Percentiles rank a stretch among this genome's conserved stretches.
Evolutionary conservation across 2,329 filamentous ascomycete genomes (phyloP).

Genomic region (Metarhizium guizhouense): DNA sequence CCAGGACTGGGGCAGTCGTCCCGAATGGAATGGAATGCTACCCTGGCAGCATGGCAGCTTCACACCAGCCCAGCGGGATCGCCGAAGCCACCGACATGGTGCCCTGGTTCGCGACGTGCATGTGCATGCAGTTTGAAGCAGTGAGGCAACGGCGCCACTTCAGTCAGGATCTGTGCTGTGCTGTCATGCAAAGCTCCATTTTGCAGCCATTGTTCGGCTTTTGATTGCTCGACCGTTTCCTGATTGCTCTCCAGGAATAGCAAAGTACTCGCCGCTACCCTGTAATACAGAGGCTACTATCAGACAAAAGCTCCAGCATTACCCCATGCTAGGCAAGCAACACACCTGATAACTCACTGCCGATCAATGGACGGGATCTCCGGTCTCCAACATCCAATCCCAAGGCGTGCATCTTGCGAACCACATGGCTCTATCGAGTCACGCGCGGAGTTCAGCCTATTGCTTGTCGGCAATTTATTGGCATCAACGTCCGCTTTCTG

Average conservation of each 20-base stretch:
- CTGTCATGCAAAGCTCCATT: neutral
- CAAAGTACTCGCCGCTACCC: neutral
- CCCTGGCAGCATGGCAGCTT: neutral
- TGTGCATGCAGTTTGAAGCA: neutral
- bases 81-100: constrained; percentile 4
- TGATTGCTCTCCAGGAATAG: neutral
- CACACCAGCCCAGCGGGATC: neutral
- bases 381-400: neutral
- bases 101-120: constrained; percentile 1
- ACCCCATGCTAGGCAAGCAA: neutral
- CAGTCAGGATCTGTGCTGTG: neutral
- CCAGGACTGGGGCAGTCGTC: neutral
- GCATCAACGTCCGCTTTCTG: neutral
- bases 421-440: neutral
- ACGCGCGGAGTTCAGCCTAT: neutral
- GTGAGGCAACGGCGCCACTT: neutral
- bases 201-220: neutral
- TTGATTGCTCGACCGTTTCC: neutral
- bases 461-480: neutral
- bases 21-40: neutral
- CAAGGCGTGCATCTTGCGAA: neutral
- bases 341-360: too few species aligned
- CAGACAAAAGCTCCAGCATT: neutral
- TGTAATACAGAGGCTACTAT: neutral
- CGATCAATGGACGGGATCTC: constrained; percentile 1